phyloP scores from a whole-genome alignment of 805 yeast genomes.

The Yamadazyma olivae region DNA sequence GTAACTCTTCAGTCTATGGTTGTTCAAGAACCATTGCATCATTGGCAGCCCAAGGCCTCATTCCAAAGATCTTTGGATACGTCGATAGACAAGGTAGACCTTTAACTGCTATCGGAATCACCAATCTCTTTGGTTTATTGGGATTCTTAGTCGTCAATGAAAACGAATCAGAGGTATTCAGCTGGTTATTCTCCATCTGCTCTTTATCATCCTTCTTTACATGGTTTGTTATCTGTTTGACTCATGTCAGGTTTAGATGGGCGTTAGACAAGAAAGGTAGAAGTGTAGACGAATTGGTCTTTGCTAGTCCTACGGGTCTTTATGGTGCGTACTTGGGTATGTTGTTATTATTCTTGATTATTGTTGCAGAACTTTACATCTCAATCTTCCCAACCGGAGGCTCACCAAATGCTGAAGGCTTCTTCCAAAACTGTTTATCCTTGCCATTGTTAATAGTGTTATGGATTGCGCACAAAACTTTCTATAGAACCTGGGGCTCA shows the following conservation, averaged over 20 bases:
- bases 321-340: conserved; percentile 36
- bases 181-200: conserved; percentile 41
- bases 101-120: conserved; percentile 31
- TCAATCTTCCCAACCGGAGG: conserved; percentile 36
- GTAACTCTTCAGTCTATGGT: conserved; percentile 70
- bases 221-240: conserved; percentile 38
- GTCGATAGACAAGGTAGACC: conserved; percentile 44
- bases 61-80: conserved; percentile 46
- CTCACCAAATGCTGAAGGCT: conserved; percentile 27
- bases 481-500: conserved; percentile 25
- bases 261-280: conserved; percentile 36
- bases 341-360: conserved; percentile 28
- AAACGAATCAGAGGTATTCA: conserved; percentile 31
- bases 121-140: conserved; percentile 33
- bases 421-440: conserved; percentile 53
- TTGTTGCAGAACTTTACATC: conserved; percentile 37
- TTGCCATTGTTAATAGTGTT: conserved; percentile 44
- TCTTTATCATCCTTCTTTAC: conserved; percentile 42
- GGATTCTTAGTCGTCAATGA: conserved; percentile 34
- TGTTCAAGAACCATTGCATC: conserved; percentile 68
- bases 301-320: conserved; percentile 33
- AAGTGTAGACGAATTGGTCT: conserved; percentile 33
- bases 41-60: conserved; percentile 66
- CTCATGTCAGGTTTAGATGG: conserved; percentile 40
- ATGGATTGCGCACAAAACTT: conserved; percentile 42